phyloP scores from a whole-genome alignment of 495 filamentous ascomycete species.

The Oidiodendron maius region DNA sequence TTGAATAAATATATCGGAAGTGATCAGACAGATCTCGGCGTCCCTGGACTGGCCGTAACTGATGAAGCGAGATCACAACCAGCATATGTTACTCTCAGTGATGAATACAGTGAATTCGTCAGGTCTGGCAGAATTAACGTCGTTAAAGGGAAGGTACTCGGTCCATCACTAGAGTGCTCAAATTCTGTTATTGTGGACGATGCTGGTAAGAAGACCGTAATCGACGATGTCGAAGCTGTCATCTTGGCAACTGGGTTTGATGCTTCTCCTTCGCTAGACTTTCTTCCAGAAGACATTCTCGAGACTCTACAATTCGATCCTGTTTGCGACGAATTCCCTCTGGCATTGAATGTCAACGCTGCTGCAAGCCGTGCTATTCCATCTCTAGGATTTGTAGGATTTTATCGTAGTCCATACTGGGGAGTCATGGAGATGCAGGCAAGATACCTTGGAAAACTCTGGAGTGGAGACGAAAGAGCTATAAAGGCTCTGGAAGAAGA shows the following conservation, averaged over 20 bases:
- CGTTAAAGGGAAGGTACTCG: slow-evolving; percentile 31
- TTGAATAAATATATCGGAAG: slow-evolving; percentile 52
- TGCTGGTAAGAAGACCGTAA: neutral
- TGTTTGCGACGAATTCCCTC: slow-evolving; percentile 52
- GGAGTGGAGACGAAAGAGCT: slow-evolving; percentile 22
- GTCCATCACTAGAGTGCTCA: slow-evolving; percentile 3
- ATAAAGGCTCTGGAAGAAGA: slow-evolving; percentile 25
- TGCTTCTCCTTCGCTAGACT: slow-evolving; percentile 51
- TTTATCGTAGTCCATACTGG: slow-evolving; percentile 85
- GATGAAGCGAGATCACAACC: slow-evolving; percentile 23
- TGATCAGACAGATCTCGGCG: slow-evolving; percentile 51
- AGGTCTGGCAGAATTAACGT: slow-evolving; percentile 55
- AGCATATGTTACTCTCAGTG: slow-evolving; percentile 62
- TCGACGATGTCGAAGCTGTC: slow-evolving; percentile 57
- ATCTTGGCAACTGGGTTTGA: slow-evolving; percentile 76
- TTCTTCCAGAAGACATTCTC: slow-evolving; percentile 51
- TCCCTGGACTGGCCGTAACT: slow-evolving; percentile 4
- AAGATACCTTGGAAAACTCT: slow-evolving; percentile 49
- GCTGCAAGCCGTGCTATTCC: slow-evolving; percentile 55
- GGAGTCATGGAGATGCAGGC: slow-evolving; percentile 85
- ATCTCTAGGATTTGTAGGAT: slow-evolving; percentile 73
- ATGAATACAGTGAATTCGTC: slow-evolving; percentile 68
- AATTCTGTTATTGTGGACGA: slow-evolving; percentile 5
- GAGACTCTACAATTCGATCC: slow-evolving; percentile 48
- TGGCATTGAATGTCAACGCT: slow-evolving; percentile 62